Base-by-base conservation (phyloP, 2,329 filamentous ascomycete species). In the Hypoxylon sp. region DNA sequence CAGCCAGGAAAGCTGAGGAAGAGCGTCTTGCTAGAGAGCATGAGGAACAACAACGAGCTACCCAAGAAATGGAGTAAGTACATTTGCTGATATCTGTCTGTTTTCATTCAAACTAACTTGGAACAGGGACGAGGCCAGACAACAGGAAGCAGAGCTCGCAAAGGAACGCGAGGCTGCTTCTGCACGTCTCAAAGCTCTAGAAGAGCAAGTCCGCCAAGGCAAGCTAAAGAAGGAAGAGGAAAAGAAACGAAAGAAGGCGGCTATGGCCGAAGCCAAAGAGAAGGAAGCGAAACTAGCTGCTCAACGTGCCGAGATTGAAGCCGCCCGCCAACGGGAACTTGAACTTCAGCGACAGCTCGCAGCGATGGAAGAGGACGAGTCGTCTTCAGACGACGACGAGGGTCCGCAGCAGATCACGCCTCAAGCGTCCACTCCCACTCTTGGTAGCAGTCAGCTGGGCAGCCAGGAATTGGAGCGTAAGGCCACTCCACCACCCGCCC, bases 171-270 rank as follows among this genome's bases (percentile, higher is more conserved):
- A 94, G 74, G 93, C 91, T 56, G 90, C 94, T 41, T 89, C 91
- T 72, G 91, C 92, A 68, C 93, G 94, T 53, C 86, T 98, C 23
- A 93, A 90, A 76, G 94, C 93, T 14, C 87, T 99, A 7, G 94
- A 99, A 79, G 94, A 98, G 77, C 94, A 97, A 79, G 94, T 98
- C 55, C 90, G 90, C 68, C 92, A 94, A 76, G 93, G 94, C 74
- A 99, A 98, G 82, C 82, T 98, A 55, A 95, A 93, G 84, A 98
- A 97, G 80, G 92, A 96, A 71, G 96, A 99, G 78, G 96, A 97
- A 81, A 97, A 97, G 84, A 92, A 90, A 68, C 91, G 88, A 73
- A 96, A 94, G 83, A 94, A 97, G 81, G 95, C 93, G 21, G 94
- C 94, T 8, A 85, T 92, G 74, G 91, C 91, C 52, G 93, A 96